Conservation (phyloP, 2,329 filamentous ascomycete genomes). For the Talaromyces marneffei region DNA sequence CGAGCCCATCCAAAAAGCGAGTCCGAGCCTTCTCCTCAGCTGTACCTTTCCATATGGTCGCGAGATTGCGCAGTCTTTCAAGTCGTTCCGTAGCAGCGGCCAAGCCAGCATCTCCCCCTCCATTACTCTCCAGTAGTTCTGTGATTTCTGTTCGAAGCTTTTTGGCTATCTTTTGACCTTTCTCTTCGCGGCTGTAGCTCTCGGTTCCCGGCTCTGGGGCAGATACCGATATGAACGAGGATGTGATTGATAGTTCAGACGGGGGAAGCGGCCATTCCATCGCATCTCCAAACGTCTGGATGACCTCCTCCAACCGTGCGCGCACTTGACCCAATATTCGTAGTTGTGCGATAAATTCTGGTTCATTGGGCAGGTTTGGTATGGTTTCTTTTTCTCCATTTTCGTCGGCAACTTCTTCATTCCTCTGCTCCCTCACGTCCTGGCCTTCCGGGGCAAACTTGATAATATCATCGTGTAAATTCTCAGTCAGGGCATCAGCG, state of each 20-base stretch:
- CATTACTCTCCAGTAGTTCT: constrained; percentile 55
- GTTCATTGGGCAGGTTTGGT: constrained; percentile 39
- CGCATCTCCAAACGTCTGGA: constrained; percentile 86
- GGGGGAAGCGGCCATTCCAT: constrained; percentile 94
- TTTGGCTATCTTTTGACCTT: constrained; percentile 73
- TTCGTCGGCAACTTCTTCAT: constrained; percentile 2
- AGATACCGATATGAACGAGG: constrained; percentile 84
- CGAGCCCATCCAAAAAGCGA: constrained; percentile 75
- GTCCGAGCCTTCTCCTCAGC: constrained; percentile 81
- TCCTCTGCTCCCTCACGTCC: constrained; percentile 3
- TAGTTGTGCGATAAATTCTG: constrained; percentile 68
- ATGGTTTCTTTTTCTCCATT: constrained; percentile 1
- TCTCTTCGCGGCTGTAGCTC: constrained; percentile 70
- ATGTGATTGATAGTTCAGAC: constrained; percentile 75
- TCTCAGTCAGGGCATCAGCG: constrained; percentile 69
- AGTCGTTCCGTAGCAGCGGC: constrained; percentile 65
- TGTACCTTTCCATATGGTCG: constrained; percentile 88
- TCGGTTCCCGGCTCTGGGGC: constrained; percentile 67
- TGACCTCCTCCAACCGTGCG: constrained; percentile 76
- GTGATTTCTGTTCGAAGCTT: constrained; percentile 62
- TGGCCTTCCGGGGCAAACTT: constrained; percentile 59
- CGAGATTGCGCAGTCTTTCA: constrained; percentile 69
- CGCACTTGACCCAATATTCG: constrained; percentile 79
- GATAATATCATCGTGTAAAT: constrained; percentile 63
- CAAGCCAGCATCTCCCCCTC: constrained; percentile 60